Evolutionary conservation across 2,329 filamentous ascomycete genomes (phyloP).

Genomic region (Diaporthe aspalathi): DNA sequence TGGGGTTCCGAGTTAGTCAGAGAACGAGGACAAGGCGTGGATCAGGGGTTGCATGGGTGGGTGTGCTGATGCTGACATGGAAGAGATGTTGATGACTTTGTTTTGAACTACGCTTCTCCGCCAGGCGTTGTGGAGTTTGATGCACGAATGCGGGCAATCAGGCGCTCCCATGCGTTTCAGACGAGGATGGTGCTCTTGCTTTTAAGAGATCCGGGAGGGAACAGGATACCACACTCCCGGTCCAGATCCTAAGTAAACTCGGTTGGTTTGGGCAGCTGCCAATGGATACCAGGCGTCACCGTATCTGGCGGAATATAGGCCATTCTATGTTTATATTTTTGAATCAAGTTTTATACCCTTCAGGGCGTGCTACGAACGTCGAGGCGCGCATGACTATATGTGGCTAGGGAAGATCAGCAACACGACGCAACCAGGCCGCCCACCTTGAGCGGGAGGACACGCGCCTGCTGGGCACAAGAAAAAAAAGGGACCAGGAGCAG

Average conservation of each 20-base stretch:
- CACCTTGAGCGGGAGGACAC: not conserved
- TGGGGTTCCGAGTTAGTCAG: too few species aligned
- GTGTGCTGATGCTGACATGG: not conserved
- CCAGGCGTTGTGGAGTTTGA: constrained; percentile 3
- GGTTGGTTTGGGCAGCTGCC: not conserved
- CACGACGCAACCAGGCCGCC: not conserved
- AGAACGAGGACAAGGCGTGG: not conserved
- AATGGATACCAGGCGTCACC: constrained; percentile 1
- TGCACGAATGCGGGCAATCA: not conserved
- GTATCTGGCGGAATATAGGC: not conserved
- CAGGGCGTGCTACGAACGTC: not conserved
- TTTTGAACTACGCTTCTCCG: not conserved
- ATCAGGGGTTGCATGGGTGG: too few species aligned
- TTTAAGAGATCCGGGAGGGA: not conserved
- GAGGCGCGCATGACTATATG: not conserved
- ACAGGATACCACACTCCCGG: not conserved
- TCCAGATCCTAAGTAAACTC: not conserved
- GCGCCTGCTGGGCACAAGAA: too few species aligned
- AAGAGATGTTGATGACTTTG: not conserved
- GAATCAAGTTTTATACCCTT: constrained; percentile 13
- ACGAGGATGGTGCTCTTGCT: not conserved
- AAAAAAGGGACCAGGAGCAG: not conserved
- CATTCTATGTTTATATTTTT: not conserved
- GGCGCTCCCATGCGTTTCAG: not conserved
- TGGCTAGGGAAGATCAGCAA: not conserved